Evolutionary conservation across 2,329 filamentous ascomycete genomes (phyloP).

Genomic region (Rosellinia necatrix): DNA sequence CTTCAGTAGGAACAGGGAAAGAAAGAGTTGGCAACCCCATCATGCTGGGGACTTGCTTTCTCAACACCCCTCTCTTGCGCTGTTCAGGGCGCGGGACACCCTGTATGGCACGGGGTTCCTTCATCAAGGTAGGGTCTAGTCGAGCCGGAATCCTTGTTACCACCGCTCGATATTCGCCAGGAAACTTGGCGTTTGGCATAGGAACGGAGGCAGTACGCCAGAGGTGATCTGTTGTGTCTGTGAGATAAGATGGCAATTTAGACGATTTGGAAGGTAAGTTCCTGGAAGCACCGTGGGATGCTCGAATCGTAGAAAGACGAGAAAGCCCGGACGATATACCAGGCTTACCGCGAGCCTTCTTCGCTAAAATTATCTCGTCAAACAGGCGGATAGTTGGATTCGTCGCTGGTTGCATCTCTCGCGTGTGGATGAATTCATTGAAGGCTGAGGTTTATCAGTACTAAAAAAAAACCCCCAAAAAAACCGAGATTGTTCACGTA

Average conservation of each 20-base stretch:
- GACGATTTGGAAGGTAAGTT: constrained; percentile 43
- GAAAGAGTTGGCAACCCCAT: constrained; percentile 37
- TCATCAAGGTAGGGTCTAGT: constrained; percentile 85
- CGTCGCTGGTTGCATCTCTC: constrained; percentile 67
- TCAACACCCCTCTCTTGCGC: constrained; percentile 53
- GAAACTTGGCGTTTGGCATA: constrained; percentile 64
- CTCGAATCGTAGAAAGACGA: constrained; percentile 63
- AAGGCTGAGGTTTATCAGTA: constrained; percentile 56
- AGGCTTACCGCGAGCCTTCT: constrained; percentile 69
- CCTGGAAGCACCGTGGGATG: constrained; percentile 56
- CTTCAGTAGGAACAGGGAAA: constrained; percentile 31
- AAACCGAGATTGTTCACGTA: constrained; percentile 41
- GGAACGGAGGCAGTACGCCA: constrained; percentile 73
- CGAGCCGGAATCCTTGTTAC: constrained; percentile 75
- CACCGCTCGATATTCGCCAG: constrained; percentile 64
- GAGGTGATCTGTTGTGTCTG: constrained; percentile 76
- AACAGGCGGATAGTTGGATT: constrained; percentile 75
- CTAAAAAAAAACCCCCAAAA: not conserved
- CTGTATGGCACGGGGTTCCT: constrained; percentile 87
- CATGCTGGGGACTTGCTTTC: constrained; percentile 59
- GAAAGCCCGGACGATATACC: constrained; percentile 68
- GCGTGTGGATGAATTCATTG: constrained; percentile 84
- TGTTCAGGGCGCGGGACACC: constrained; percentile 73
- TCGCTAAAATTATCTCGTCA: constrained; percentile 82
- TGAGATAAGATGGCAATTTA: constrained; percentile 65